Base-by-base conservation (phyloP, 768 basidiomycete genomes). In the Punctularia strigosozonata region DNA sequence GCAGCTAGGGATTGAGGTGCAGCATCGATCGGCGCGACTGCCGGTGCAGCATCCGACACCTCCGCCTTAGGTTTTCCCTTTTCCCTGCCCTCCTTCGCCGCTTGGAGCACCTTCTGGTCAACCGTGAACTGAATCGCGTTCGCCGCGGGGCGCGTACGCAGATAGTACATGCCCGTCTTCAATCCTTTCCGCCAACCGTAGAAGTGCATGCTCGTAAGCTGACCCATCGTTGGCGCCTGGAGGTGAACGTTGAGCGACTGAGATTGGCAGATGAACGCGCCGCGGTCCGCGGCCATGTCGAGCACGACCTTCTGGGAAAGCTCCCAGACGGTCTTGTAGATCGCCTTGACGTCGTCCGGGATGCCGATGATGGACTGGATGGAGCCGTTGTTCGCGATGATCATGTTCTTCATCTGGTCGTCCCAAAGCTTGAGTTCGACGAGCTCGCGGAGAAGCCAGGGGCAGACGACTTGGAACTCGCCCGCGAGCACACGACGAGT, bases 291-390 rank as follows among this genome's bases (percentile, higher is more conserved):
- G 38, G 95, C 84, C 49, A 98, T 72, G 64, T 98, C 95, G 42
- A 99, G 80, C 46, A 99, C 79, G 56, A 87, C 90, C 85, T 97
- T 98, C 68, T 98, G 94, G 32, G 77, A 81, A 59, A 98, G 92
- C 66, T 98, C 94, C 94, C 94, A 98, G 36, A 97, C 94, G 15
- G 94, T 98, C 69, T 97, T 97, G 77, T 99, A 99, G 64, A 99
- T 91, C 0, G 88, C 85, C 64, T 95, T 97, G 62, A 92, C 71
- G 47, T 95, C 77, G 42, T 78, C 79, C 1, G 94, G 92, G 48
- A 98, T 89, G 35, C 54, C 73, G 21, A 86, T 80, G 48, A 97
- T 88, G 56, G 77, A 85, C 57, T 92, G 89, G 20, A 86, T 59
- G 5, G 81, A 85, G 21, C 83, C 94, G 51, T 90, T 84, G 63